Evolutionary conservation across 257 asterid genomes (phyloP), one percentile per base, ranked within the genome.

Genomic region (Primulina eburnea): DNA sequence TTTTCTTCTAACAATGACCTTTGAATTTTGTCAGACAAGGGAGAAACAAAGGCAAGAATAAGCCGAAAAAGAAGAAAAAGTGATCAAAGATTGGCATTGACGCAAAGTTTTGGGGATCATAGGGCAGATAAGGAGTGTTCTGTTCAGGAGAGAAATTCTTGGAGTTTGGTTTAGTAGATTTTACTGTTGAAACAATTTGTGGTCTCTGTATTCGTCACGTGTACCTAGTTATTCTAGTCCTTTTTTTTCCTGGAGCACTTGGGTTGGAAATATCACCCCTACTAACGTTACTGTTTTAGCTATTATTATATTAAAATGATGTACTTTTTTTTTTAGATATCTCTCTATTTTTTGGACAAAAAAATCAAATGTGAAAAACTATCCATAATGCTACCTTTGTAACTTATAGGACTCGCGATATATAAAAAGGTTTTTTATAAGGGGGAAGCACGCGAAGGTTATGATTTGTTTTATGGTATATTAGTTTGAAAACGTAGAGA

Each of bases 11-110:
- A 65, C 50, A 24, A 8, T 52, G 67, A n/a, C 4, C 5, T 28
- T 43, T 14, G n/a, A 5, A 5, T 17, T 71, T 69, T 58, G 29
- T 2, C 80, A 81, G 85, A 37, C 60, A n/a, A 72, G 74, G 70
- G 77, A 67, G 7, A 73, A 76, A 67, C 40, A 9, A 63, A 78
- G 75, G 80, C 75, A 43, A 70, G 50, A 35, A 60, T 71, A 78
- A 74, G 77, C 18, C 21, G 21, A 34, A 33, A 0, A n/a, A 4
- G 6, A 32, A 32, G 34, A 32, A 3, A 32, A 32, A 3, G 34
- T 32, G 34, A 32, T 32, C 34, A 5, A 32, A 32, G 7, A 32
- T 5, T 3, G 4, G 4, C 4, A 9, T 1, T 1, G 2, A 38
- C 4, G 5, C 52, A 40, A 2, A 38, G 52, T 40, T 40, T 40